Evolutionary conservation across 1,284 basidiomycete genomes (phyloP), one percentile per base, ranked within the genome.

Genomic region (Heterobasidion parviporum): DNA sequence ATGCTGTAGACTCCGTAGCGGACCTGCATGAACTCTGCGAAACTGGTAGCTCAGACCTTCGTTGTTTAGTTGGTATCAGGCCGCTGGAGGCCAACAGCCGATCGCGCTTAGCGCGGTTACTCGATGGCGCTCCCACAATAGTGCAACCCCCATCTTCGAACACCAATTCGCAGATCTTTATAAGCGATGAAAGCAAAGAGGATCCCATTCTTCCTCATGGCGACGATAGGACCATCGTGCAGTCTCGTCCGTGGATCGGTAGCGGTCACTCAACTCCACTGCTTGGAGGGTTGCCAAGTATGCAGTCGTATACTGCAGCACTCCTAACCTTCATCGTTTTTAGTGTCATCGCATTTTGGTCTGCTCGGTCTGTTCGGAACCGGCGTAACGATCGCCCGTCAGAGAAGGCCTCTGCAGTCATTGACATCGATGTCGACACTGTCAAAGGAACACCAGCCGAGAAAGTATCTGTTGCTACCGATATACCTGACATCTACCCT

Each of bases 31-130:
- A 65, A 55, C 50, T 65, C 50, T 72, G 69, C 59, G 64, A 62
- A 56, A 70, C 69, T 59, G 75, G 69, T 16, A 74, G 66, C 60
- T 70, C 67, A 41, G 76, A 86, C 62, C 72, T 74, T 2, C 72
- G 76, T 8, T 89, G 87, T 65, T 68, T 86, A 5, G 77, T 80
- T 12, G 87, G 87, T 35, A 75, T 85, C 49, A 72, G 79, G 12
- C 70, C 67, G 26, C 67, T 87, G 16, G 79, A 81, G 53, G 62
- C 64, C 2, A 67, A 68, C 50, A 67, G 64, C 51, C 62, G 62
- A 54, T 69, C 69, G 35, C 60, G 67, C 32, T 58, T 70, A 16
- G 70, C 68, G 52, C 59, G 70, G 34, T 61, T 72, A 33, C 66
- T 74, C 10, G 72, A 72, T 48, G 71, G 68, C 20, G 65, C 68